Evolutionary conservation across 768 basidiomycete genomes (phyloP).

Genomic region (Trametes punicea): DNA sequence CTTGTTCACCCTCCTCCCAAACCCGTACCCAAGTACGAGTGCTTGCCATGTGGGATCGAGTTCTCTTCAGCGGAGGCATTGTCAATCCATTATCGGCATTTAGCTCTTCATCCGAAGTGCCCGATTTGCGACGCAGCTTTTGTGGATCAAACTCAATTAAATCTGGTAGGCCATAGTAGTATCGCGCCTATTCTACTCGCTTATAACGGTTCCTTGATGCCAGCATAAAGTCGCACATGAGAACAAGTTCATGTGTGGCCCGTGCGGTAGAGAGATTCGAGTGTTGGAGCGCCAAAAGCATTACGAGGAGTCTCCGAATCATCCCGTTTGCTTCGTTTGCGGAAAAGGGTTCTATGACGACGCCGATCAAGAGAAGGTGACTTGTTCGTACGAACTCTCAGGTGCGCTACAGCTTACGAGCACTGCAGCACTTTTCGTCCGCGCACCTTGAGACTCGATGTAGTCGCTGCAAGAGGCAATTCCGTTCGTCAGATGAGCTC

Average conservation of each 20-base stretch:
- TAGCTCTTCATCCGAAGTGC: slow-evolving; percentile 13
- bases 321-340: slow-evolving; percentile 17
- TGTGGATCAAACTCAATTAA: slow-evolving; percentile 7
- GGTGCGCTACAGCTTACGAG: background rate
- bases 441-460: slow-evolving; percentile 13
- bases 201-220: background rate
- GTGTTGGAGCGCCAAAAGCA: slow-evolving; percentile 9
- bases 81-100: slow-evolving; percentile 2
- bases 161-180: background rate
- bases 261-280: slow-evolving; percentile 6
- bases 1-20: background rate
- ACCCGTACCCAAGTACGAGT: background rate
- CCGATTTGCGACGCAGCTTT: slow-evolving; percentile 8
- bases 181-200: background rate
- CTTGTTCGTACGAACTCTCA: background rate
- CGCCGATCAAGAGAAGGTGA: background rate
- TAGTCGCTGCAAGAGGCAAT: slow-evolving; percentile 11
- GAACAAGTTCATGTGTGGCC: background rate
- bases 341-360: slow-evolving; percentile 14
- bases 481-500: slow-evolving; percentile 5
- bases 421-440: slow-evolving; percentile 4
- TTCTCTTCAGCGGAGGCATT: slow-evolving; percentile 17
- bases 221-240: slow-evolving; percentile 2
- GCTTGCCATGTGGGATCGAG: slow-evolving; percentile 8
- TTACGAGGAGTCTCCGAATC: slow-evolving; percentile 11